These are phyloP conservation scores for Trichoderma breve DNA, from an alignment of 2,329 filamentous ascomycete species.

Conservation along the genomic window DNA sequence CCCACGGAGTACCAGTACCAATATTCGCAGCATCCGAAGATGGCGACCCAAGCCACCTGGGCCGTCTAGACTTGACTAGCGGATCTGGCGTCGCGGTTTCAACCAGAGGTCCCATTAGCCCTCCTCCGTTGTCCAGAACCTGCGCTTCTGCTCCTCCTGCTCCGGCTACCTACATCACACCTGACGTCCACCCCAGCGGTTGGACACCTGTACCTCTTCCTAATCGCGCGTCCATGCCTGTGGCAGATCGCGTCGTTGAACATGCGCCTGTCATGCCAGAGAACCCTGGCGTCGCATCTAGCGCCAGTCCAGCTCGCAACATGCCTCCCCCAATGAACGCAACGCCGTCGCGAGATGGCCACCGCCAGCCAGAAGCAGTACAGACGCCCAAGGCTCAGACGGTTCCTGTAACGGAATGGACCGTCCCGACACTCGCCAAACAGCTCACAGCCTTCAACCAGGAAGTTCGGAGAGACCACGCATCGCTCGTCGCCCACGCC, in stretches of 20 bases:
- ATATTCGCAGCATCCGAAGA: neutral
- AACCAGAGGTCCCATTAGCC: conserved; percentile 29
- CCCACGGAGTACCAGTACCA: neutral
- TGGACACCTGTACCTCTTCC: neutral
- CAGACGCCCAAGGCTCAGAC: conserved; percentile 26
- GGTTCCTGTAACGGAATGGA: conserved; percentile 38
- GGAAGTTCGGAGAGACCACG: conserved; percentile 47
- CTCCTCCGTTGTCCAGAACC: conserved; percentile 29
- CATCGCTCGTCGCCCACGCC: conserved; percentile 44
- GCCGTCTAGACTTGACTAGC: conserved; percentile 11
- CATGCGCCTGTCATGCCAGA: conserved; percentile 28
- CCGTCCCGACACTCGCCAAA: conserved; percentile 42
- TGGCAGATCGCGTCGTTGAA: conserved; percentile 19
- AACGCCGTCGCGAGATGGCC: neutral
- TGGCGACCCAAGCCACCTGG: conserved; percentile 10
- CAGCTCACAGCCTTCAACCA: conserved; percentile 40
- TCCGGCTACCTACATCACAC: neutral
- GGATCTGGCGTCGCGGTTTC: conserved; percentile 16
- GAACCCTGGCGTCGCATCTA: conserved; percentile 21
- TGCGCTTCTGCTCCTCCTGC: conserved; percentile 11
- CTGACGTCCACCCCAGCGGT: neutral
- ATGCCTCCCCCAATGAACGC: neutral
- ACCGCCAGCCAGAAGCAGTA: neutral
- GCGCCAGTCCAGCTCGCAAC: conserved; percentile 11
- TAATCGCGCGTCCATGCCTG: conserved; percentile 20